Conservation (phyloP, 169 alveolate genomes). For the Babesia sp. region DNA sequence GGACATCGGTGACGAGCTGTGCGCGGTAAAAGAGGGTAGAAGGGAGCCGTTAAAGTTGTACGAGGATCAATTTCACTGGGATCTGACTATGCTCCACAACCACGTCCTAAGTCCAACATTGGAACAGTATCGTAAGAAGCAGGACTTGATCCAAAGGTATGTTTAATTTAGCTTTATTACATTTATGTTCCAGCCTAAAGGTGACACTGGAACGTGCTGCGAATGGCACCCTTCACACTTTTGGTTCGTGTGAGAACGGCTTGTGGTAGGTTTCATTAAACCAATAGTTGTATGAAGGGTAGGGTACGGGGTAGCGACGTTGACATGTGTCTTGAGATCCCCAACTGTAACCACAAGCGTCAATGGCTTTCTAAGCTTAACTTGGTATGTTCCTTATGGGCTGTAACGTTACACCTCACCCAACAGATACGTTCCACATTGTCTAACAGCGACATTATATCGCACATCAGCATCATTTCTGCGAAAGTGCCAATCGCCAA, state of each 20-base stretch:
- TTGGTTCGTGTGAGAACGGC: constrained; percentile 66
- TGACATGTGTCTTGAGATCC: constrained; percentile 61
- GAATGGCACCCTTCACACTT: constrained; percentile 54
- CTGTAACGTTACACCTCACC: not conserved
- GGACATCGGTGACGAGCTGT: not conserved
- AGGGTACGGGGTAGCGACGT: constrained; percentile 66
- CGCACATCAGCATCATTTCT: constrained; percentile 66
- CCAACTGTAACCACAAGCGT: constrained; percentile 56
- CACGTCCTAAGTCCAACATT: constrained; percentile 41
- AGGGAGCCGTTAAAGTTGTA: not conserved
- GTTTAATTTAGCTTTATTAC: not conserved
- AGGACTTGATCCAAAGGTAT: constrained; percentile 24
- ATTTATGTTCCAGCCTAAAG: constrained; percentile 21
- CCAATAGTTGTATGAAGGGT: too few species aligned
- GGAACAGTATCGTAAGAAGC: constrained; percentile 56
- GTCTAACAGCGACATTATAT: constrained; percentile 16
- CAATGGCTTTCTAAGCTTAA: constrained; percentile 58
- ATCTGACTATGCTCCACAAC: constrained; percentile 28
- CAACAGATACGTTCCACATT: constrained; percentile 38
- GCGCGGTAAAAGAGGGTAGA: not conserved
- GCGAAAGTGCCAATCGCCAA: constrained; percentile 81
- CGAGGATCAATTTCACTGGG: constrained; percentile 29
- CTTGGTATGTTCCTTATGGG: constrained; percentile 14
- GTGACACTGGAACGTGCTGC: constrained; percentile 28
- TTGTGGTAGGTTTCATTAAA: constrained; percentile 54